These are phyloP conservation scores for Rhizoctonia solani DNA, from an alignment of 1,284 basidiomycete genomes.

Conservation along the genomic window DNA sequence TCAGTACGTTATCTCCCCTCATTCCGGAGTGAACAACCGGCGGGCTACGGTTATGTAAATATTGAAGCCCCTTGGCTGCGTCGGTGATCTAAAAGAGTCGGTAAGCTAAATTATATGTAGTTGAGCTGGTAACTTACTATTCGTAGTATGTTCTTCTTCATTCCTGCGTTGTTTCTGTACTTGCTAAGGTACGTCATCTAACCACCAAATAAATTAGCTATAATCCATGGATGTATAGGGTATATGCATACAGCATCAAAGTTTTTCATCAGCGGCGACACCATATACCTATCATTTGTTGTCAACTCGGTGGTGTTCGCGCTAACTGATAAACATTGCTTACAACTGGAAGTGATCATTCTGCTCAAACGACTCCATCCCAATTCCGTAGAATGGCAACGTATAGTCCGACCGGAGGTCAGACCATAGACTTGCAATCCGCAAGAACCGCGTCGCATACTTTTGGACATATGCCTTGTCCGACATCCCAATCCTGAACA, in stretches of 20 bases:
- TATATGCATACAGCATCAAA: conserved; percentile 15
- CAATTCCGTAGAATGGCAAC: conserved; percentile 28
- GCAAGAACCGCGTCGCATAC: background rate
- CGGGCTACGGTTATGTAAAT: background rate
- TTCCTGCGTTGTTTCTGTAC: background rate
- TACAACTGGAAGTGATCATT: conserved; percentile 15
- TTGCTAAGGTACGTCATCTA: conserved; percentile 17
- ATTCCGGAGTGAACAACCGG: conserved; percentile 28
- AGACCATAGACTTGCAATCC: conserved; percentile 7
- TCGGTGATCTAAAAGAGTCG: conserved; percentile 2
- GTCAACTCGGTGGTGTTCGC: background rate
- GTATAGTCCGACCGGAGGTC: conserved; percentile 16
- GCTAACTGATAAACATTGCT: background rate
- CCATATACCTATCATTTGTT: conserved; percentile 12
- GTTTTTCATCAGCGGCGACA: conserved; percentile 24
- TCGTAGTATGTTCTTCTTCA: conserved; percentile 20
- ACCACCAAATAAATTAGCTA: background rate
- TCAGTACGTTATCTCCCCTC: conserved; percentile 25
- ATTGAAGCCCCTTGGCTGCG: conserved; percentile 25
- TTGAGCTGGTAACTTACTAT: conserved; percentile 4
- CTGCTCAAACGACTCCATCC: background rate
- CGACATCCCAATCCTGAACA: conserved; percentile 10
- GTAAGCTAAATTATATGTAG: background rate
- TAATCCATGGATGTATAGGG: too few species aligned
- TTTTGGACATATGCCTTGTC: background rate